Base-by-base conservation (phyloP, 164 flowering plant genomes). In the Euptelea pleiosperma region DNA sequence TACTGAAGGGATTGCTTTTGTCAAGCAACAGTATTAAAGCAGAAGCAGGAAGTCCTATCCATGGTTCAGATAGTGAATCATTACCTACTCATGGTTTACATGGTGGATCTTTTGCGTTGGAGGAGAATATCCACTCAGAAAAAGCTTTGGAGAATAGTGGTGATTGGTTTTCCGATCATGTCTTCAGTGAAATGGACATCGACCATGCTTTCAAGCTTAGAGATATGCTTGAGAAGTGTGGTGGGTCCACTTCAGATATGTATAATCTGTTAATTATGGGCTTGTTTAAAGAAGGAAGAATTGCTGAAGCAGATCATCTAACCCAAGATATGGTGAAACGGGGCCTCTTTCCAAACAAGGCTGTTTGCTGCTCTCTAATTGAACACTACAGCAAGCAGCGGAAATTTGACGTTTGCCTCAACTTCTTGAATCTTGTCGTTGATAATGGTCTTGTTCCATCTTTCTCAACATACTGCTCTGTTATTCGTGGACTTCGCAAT, bases 1-100 rank as follows among this genome's bases (percentile, higher is more conserved):
- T 71, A 24, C 24, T 56, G 62, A 58, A 58, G 30, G 53, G 62
- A 12, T 43, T 58, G 37, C 62, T 46, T 25, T 36, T 11, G 28
- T 22, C 28, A 2, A 24, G 12, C n/a, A n/a, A n/a, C n/a, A n/a
- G n/a, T n/a, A n/a, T n/a, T n/a, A n/a, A n/a, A n/a, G n/a, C n/a
- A n/a, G n/a, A n/a, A n/a, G n/a, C n/a, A n/a, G n/a, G n/a, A n/a
- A n/a, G n/a, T n/a, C n/a, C n/a, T n/a, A n/a, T n/a, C n/a, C n/a
- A n/a, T n/a, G n/a, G n/a, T n/a, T n/a, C n/a, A n/a, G n/a, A n/a
- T n/a, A n/a, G n/a, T n/a, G n/a, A n/a, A n/a, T n/a, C n/a, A n/a
- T n/a, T n/a, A n/a, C n/a, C n/a, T n/a, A n/a, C n/a, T n/a, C n/a
- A n/a, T n/a, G n/a, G n/a, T n/a, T n/a, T n/a, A n/a, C n/a, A n/a